Evolutionary conservation across 1,284 basidiomycete genomes (phyloP).

Genomic region (Jaminaea rosea): DNA sequence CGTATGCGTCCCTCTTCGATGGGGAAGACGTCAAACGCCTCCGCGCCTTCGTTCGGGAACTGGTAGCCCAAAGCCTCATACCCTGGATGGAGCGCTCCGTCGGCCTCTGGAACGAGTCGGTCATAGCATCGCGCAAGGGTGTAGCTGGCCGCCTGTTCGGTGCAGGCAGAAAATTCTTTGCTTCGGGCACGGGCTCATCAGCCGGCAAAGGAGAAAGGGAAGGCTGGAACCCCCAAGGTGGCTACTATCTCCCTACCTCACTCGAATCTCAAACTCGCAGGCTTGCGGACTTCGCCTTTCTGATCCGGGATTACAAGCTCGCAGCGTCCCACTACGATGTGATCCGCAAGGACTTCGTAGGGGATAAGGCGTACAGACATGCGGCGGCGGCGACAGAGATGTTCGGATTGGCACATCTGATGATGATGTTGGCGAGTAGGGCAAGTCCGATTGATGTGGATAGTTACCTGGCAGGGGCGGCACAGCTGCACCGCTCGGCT

Average conservation of each 20-base stretch:
- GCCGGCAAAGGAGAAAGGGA: neutral
- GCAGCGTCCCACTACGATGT: slow-evolving; percentile 78
- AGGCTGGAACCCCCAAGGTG: slow-evolving; percentile 49
- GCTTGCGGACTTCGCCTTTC: slow-evolving; percentile 90
- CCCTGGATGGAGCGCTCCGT: slow-evolving; percentile 96
- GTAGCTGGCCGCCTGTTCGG: slow-evolving; percentile 69
- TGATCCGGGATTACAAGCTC: slow-evolving; percentile 78
- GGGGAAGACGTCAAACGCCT: slow-evolving; percentile 72
- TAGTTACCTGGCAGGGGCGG: slow-evolving; percentile 21
- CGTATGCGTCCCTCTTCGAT: slow-evolving; percentile 50
- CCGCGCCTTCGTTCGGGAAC: slow-evolving; percentile 75
- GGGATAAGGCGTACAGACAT: slow-evolving; percentile 35
- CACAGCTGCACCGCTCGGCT: no score
- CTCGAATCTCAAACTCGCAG: slow-evolving; percentile 54
- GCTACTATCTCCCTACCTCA: slow-evolving; percentile 49
- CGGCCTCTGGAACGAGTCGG: slow-evolving; percentile 84
- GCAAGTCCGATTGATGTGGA: slow-evolving; percentile 28
- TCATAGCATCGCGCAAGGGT: slow-evolving; percentile 68
- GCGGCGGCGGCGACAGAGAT: slow-evolving; percentile 39
- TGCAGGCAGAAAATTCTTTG: slow-evolving; percentile 53
- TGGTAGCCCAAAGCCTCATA: slow-evolving; percentile 78
- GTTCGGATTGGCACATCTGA: slow-evolving; percentile 34
- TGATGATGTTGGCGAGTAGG: slow-evolving; percentile 21
- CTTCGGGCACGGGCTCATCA: slow-evolving; percentile 8
- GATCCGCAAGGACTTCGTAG: slow-evolving; percentile 52